Base-by-base conservation (phyloP, 176 grass and related monocot genomes). In the Puccinellia tenuiflora region DNA sequence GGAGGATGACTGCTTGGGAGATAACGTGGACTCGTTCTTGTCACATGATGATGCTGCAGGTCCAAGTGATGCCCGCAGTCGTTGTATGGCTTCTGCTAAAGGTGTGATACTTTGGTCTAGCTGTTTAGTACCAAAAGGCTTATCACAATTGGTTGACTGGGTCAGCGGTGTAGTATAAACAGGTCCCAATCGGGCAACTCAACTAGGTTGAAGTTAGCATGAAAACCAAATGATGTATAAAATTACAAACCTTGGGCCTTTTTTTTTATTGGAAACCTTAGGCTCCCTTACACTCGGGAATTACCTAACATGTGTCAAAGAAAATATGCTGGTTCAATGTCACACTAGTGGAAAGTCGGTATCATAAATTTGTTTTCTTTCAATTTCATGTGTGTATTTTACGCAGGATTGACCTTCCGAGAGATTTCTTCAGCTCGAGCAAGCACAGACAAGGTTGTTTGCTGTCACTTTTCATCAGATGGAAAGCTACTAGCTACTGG, bases 381-480 rank as follows among this genome's bases (percentile, higher is more conserved):
- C 55, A 63, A 67, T 52, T 79, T 74, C 9, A 21, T n/a, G 64
- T 79, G 16, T 76, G 40, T 78, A 14, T 67, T 47, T 76, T 35
- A 70, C 22, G 59, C 89, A 99, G 96, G 85, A 51, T 94, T 90
- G 73, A 85, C 86, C 67, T 91, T 99, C 75, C 78, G 54, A 51
- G 96, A 96, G 83, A 59, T 96, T 38, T 84, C 61, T 84, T 86
- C 87, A 57, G 82, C 75, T 7, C 85, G 79, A 90, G 96, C 91
- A 81, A 94, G 93, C 88, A 93, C 78, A 67, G 89, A 74, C 76
- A 88, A 91, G 79, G 85, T 99, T 64, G 42, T 92, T 18, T 99
- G 96, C 47, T 99, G 96, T 81, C 91, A 96, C 68, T 99, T 99
- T 74, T 99, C 96, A 56, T 92, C 89, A 53, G 93, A 99, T 81